Base-by-base conservation (phyloP, 78 protist genomes). In the Dictyostelium purpureum region DNA sequence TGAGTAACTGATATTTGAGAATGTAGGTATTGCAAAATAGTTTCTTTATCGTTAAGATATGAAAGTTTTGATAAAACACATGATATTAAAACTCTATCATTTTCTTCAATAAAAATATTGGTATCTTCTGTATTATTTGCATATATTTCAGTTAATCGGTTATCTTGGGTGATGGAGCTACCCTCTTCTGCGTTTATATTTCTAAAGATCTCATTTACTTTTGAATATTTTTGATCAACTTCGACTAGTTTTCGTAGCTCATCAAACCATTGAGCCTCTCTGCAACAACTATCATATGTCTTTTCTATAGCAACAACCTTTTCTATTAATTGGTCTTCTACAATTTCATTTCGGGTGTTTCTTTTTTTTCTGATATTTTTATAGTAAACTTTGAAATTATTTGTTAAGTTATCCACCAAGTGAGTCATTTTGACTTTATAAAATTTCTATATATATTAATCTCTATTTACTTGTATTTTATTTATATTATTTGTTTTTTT, bases 61-160 rank as follows among this genome's bases (percentile, higher is more conserved):
- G 79, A 71, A 19, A 45, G 14, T 71, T 71, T 71, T 42, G 79
- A 71, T 71, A 71, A 45, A 16, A 71, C 24, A 43, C 61, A 26
- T 47, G 79, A 21, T 26, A 71, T 67, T 37, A 67, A n/a, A 37
- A 67, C 45, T 21, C 16, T 67, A 40, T 67, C 76, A 63, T 63
- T 63, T 35, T 57, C 26, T 57, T 57, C 66, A 11, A 26, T 57
- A 26, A 57, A 57, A 57, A 57, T 57, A 26, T 57, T 57, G 11
- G 21, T 35, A 57, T 26, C 21, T 11, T 54, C 63, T 54, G n/a
- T 10, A 54, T n/a, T 54, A 2, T 6, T 54, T 54, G 31, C 21
- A 21, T 3, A 21, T 52, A 19, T 52, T 52, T 4, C 1, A 21
- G 0, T 6, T 49, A 49, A 1, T 54, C 0, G 4, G 38, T 26